Evolutionary conservation across 2,329 filamentous ascomycete species (phyloP).

Genomic region (Ceratocystis ficicola): DNA sequence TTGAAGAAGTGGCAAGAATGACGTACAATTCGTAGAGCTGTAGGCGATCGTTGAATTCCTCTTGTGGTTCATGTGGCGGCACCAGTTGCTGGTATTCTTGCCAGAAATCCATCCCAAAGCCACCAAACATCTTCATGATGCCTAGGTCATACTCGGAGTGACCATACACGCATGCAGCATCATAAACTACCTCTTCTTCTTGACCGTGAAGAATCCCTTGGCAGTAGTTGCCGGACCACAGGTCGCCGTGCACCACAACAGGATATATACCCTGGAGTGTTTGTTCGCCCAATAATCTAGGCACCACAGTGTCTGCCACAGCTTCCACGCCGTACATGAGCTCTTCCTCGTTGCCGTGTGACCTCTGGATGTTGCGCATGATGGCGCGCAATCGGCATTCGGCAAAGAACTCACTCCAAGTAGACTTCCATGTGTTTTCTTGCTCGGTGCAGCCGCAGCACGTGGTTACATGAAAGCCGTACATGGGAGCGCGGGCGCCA

Average conservation of each 20-base stretch:
- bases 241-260: slow-evolving; percentile 76
- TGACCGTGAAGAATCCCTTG: slow-evolving; percentile 46
- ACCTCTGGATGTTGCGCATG: slow-evolving; percentile 13
- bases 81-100: slow-evolving; percentile 64
- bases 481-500: slow-evolving; percentile 47
- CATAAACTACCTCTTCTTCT: slow-evolving; percentile 66
- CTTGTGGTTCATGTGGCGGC: slow-evolving; percentile 65
- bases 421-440: slow-evolving; percentile 58
- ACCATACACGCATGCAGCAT: slow-evolving; percentile 69
- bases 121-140: slow-evolving; percentile 95
- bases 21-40: slow-evolving; percentile 70
- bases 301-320: slow-evolving; percentile 55
- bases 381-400: slow-evolving; percentile 61
- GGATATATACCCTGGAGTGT: slow-evolving; percentile 56
- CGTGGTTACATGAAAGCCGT: slow-evolving; percentile 74
- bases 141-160: slow-evolving; percentile 85
- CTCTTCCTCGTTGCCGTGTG: slow-evolving; percentile 28
- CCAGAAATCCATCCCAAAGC: slow-evolving; percentile 61
- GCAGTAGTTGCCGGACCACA: slow-evolving; percentile 84
- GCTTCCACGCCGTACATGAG: slow-evolving; percentile 49
- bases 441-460: slow-evolving; percentile 80
- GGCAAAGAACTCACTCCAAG: slow-evolving; percentile 80
- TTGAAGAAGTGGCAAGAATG: neutral
- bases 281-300: slow-evolving; percentile 57
- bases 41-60: slow-evolving; percentile 77